Evolutionary conservation across 2,329 filamentous ascomycete genomes (phyloP), one percentile per base, ranked within the genome.

Genomic region (Podosphaera xanthii): DNA sequence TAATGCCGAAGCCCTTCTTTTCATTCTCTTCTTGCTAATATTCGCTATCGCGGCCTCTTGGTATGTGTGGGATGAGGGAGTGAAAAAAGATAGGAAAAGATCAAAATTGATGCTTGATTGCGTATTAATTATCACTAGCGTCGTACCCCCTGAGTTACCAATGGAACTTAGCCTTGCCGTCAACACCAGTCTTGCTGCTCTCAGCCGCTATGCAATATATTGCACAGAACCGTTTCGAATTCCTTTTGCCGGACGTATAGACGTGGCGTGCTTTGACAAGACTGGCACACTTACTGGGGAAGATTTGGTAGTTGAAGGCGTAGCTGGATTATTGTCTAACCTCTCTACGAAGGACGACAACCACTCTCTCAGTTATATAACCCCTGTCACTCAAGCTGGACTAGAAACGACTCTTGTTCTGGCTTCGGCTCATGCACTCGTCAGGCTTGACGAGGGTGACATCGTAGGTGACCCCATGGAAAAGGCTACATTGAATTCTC

Each of bases 381-480:
- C 79, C 14, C 76, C 82, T 59, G 83, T 94, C 44, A 76, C 78
- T 52, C 75, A 86, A 33, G 80, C 84, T 63, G 81, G 81, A 44
- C 76, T 90, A 52, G 83, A 94, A 65, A 97, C 92, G 0, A 94
- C 90, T 7, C 76, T 98, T 60, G 92, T 97, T 58, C 81, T 98
- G 59, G 91, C 92, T 49, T 94, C 90, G 10, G 92, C 92, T 2
- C 92, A 98, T 69, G 92, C 92, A 49, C 76, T 98, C 35, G 94
- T 98, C 57, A 96, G 91, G 70, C 78, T 98, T 14, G 92, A 98
- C 64, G 92, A 98, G 70, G 92, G 92, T 30, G 92, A 98, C 10
- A 85, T 97, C 65, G 92, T 98, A 52, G 92, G 92, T 67, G 92
- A 98, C 68, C 92, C 92, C 1, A 98, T 98, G 92, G 92, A 98